A percentile compares a stretch with the other conserved stretches of the same genome.
phyloP scores from a whole-genome alignment of 1,139 yeast species.

The Blastobotrys elegans region DNA sequence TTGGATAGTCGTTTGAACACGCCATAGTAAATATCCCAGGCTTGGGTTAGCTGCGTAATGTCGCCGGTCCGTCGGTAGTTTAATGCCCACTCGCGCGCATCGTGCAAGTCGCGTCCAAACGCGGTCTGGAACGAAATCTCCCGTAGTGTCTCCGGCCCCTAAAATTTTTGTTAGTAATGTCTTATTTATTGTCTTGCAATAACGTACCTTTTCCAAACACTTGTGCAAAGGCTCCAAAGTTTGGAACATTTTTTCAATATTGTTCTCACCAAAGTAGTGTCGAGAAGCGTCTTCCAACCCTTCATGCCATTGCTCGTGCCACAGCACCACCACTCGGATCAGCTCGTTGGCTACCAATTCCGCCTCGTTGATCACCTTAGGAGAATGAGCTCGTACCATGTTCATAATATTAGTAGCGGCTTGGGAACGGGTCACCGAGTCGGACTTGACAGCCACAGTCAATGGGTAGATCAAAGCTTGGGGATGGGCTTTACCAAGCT shows the following conservation, averaged over 20 bases:
- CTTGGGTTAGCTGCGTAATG: conserved; percentile 84
- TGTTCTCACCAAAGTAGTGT: conserved; percentile 88
- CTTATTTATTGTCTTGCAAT: too few relatives aligned
- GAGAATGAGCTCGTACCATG: conserved; percentile 84
- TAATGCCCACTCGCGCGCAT: conserved; percentile 91
- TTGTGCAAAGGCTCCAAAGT: conserved; percentile 86
- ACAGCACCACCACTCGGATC: conserved; percentile 88
- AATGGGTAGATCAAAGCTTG: conserved; percentile 94
- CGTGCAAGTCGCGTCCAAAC: conserved; percentile 87
- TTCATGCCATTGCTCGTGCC: conserved; percentile 99
- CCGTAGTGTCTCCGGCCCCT: conserved; percentile 86
- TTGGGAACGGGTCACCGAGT: conserved; percentile 78
- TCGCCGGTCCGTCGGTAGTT: conserved; percentile 83
- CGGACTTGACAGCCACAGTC: conserved; percentile 94
- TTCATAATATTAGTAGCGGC: conserved; percentile 92
- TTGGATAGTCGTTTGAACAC: conserved; percentile 89
- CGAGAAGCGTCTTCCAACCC: conserved; percentile 96
- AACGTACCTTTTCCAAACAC: conserved; percentile 50
- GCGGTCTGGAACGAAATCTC: conserved; percentile 92
- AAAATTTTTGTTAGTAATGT: conserved; percentile 9
- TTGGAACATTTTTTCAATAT: conserved; percentile 90
- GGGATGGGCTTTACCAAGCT: conserved; percentile 92
- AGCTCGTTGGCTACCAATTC: conserved; percentile 91
- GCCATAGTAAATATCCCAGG: conserved; percentile 95
- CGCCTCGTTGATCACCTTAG: conserved; percentile 83